Conservation (phyloP, 169 alveolate genomes). For the Plasmodium vinckei region DNA sequence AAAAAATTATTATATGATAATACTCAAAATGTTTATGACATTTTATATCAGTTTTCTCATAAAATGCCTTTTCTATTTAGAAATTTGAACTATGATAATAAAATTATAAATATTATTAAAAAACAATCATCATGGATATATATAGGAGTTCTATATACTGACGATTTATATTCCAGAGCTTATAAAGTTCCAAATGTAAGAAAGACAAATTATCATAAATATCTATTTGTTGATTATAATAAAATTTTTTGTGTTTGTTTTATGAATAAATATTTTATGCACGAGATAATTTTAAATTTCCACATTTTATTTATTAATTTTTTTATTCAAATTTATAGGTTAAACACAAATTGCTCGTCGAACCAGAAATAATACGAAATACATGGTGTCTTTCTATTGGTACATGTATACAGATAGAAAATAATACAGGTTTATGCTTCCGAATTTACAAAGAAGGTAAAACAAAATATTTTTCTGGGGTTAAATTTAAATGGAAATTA, state of each 20-base stretch:
- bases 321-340: conserved; percentile 20
- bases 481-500: conserved; percentile 66
- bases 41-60: conserved; percentile 49
- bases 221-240: too few species aligned
- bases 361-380: conserved; percentile 78
- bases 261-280: neutral
- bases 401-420: conserved; percentile 81
- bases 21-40: conserved; percentile 63
- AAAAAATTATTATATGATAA: conserved; percentile 63
- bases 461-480: conserved; percentile 72
- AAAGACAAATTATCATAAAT: neutral
- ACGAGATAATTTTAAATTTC: neutral
- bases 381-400: conserved; percentile 83
- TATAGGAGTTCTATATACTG: conserved; percentile 68
- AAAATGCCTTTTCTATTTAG: conserved; percentile 67
- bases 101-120: conserved; percentile 65
- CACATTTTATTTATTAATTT: neutral
- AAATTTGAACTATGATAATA: conserved; percentile 32
- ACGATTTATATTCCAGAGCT: conserved; percentile 67
- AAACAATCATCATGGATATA: conserved; percentile 65
- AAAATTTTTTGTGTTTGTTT: too few species aligned
- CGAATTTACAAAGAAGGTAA: conserved; percentile 80
- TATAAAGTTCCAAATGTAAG: conserved; percentile 68
- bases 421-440: conserved; percentile 77
- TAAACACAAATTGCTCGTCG: conserved; percentile 79